Evolutionary conservation across 2,329 filamentous ascomycete genomes (phyloP), one percentile per base, ranked within the genome.

Genomic region (Fusarium heterosporum): DNA sequence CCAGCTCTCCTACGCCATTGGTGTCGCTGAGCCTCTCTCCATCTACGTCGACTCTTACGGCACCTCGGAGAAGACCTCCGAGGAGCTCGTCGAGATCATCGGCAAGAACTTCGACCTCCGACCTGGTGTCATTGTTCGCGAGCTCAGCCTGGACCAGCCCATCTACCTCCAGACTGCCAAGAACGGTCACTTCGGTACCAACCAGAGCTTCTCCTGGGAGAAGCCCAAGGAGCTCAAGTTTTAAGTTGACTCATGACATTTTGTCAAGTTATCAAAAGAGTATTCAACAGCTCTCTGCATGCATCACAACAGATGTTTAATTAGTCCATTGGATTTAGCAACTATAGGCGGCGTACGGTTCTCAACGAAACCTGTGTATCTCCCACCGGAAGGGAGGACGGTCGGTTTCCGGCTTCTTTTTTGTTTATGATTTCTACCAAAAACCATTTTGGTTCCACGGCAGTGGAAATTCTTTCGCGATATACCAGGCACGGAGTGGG

Each of bases 151-250:
- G 72, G 91, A 89, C 82, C 93, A 93, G 83, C 96, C 96, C 79
- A 97, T 98, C 86, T 99, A 99, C 90, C 89, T 89, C 88, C 88
- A 95, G 86, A 99, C 96, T 60, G 96, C 96, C 84, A 97, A 97
- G 92, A 98, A 98, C 85, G 96, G 96, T 76, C 96, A 99, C 89
- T 99, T 99, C 84, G 86, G 86, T 72, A 97, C 93, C 83, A 96
- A 97, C 92, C 96, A 97, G 89, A 85, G 82, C 82, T 99, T 99
- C 89, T 89, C 85, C 83, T 99, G 96, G 96, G 96, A 99, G 90
- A 89, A 98, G 89, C 95, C 96, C 78, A 97, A 97, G 92, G 76
- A 86, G 73, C 92, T 99, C 78, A 94, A 92, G 84, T 91, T 93
- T 83, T 98, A 97, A 88, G 80, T 75, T 65, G 49, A 59, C 55